Evolutionary conservation across 1,284 basidiomycete species (phyloP).

Genomic region (Boletus semigastroideus): DNA sequence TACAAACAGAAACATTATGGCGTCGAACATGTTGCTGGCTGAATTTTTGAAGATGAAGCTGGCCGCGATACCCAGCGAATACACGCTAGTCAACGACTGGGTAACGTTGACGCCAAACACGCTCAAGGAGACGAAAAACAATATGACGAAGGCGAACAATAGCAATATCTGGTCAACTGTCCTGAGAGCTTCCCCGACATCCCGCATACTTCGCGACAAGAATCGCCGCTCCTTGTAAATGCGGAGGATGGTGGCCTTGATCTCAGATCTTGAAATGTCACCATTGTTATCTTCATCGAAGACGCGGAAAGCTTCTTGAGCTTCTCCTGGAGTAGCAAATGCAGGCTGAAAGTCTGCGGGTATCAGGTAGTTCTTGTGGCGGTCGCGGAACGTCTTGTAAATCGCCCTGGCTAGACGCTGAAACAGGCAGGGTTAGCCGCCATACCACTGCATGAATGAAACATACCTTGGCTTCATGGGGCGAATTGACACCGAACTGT

Average conservation of each 20-base stretch:
- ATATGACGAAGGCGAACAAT: conserved; percentile 57
- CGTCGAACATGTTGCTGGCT: conserved; percentile 69
- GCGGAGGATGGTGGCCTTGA: conserved; percentile 69
- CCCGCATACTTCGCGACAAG: conserved; percentile 70
- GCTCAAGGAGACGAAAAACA: conserved; percentile 73
- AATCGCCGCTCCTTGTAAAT: conserved; percentile 77
- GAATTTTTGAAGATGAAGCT: conserved; percentile 78
- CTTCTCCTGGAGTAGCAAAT: conserved; percentile 55
- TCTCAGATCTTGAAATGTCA: conserved; percentile 74
- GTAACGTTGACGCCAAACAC: conserved; percentile 66
- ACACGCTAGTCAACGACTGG: conserved; percentile 64
- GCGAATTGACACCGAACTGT: conserved; percentile 50
- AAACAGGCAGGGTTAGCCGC: not conserved
- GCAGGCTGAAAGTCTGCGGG: conserved; percentile 71
- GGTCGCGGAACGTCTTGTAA: conserved; percentile 60
- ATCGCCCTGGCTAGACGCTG: conserved; percentile 70
- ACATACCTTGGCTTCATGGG: conserved; percentile 64
- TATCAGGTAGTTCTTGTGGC: conserved; percentile 58
- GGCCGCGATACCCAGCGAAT: conserved; percentile 64
- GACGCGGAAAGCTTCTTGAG: conserved; percentile 68
- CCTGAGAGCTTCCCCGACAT: conserved; percentile 62
- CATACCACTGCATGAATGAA: not conserved
- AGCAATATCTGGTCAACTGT: conserved; percentile 64
- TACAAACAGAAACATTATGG: conserved; percentile 78
- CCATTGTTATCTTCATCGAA: conserved; percentile 79